phyloP scores from a whole-genome alignment of 2,329 filamentous ascomycete genomes.

The Stagonosporopsis tanaceti region DNA sequence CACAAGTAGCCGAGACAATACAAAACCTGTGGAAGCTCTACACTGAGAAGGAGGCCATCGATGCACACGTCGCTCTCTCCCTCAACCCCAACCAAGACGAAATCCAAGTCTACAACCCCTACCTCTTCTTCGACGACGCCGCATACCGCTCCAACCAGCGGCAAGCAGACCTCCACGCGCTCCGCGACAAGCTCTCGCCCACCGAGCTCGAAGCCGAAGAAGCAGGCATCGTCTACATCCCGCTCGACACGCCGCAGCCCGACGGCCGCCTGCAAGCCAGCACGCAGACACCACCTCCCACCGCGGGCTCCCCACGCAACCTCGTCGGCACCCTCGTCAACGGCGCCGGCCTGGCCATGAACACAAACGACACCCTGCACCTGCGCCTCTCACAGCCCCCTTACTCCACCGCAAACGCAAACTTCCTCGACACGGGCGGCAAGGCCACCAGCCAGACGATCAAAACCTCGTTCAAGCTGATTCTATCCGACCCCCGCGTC shows the following conservation, averaged over 20 bases:
- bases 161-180: slow-evolving; percentile 66
- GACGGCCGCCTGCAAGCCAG: slow-evolving; percentile 14
- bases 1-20: slow-evolving; percentile 60
- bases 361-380: slow-evolving; percentile 81
- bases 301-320: slow-evolving; percentile 50
- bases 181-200: slow-evolving; percentile 60
- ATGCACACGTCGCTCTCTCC: slow-evolving; percentile 61
- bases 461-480: slow-evolving; percentile 75
- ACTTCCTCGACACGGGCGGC: slow-evolving; percentile 89
- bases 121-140: slow-evolving; percentile 74
- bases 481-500: slow-evolving; percentile 75
- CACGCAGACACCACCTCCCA: background rate
- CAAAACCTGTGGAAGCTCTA: slow-evolving; percentile 66
- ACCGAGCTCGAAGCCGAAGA: slow-evolving; percentile 70
- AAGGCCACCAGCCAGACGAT: slow-evolving; percentile 87
- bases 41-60: slow-evolving; percentile 70
- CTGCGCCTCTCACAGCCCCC: slow-evolving; percentile 63
- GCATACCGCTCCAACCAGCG: slow-evolving; percentile 69
- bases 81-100: slow-evolving; percentile 48
- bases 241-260: slow-evolving; percentile 50
- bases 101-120: slow-evolving; percentile 62
- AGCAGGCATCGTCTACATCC: slow-evolving; percentile 81
- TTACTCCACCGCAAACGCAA: slow-evolving; percentile 68
- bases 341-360: slow-evolving; percentile 89
- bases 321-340: slow-evolving; percentile 87